Evolutionary conservation across 352 stramenopile genomes (phyloP).

Genomic region (Phytopythium sindhum): DNA sequence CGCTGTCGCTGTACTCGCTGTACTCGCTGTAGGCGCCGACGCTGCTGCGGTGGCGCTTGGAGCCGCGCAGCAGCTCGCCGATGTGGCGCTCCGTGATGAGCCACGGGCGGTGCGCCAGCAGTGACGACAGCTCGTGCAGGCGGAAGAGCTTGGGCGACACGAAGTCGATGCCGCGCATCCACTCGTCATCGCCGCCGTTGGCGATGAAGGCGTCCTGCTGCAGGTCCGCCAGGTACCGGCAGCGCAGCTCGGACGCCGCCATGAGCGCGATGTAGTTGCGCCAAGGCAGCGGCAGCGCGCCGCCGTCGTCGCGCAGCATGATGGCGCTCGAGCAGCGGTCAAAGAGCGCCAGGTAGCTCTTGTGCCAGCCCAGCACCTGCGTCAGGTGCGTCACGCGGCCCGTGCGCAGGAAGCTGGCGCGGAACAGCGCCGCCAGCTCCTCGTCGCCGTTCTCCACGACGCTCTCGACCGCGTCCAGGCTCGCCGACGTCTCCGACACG

Average conservation of each 20-base stretch:
- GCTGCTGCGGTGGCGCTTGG: constrained; percentile 3
- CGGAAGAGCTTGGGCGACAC: constrained; percentile 79
- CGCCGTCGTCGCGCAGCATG: constrained; percentile 59
- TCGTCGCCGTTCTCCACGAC: constrained; percentile 40
- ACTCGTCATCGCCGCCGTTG: constrained; percentile 72
- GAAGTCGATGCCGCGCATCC: constrained; percentile 83
- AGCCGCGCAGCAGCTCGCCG: constrained; percentile 46
- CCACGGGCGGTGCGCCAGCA: constrained; percentile 86
- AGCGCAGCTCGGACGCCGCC: constrained; percentile 71
- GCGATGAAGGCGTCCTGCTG: constrained; percentile 85
- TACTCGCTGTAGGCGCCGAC: constrained; percentile 8
- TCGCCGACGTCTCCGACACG: constrained; percentile 18
- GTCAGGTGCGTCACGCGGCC: constrained; percentile 74
- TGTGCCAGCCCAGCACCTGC: constrained; percentile 78
- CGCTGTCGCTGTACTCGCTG: constrained; percentile 7
- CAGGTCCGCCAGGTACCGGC: constrained; percentile 75
- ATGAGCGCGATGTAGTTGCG: constrained; percentile 84
- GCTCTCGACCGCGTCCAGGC: constrained; percentile 12
- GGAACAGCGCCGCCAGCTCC: constrained; percentile 49
- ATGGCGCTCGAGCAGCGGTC: constrained; percentile 58
- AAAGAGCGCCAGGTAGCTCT: constrained; percentile 71
- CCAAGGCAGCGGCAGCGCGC: constrained; percentile 77
- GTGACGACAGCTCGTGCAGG: constrained; percentile 76
- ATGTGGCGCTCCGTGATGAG: constrained; percentile 75
- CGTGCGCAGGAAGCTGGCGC: constrained; percentile 53